phyloP scores from a whole-genome alignment of 768 basidiomycete species.

The Termitomyces sp. region DNA sequence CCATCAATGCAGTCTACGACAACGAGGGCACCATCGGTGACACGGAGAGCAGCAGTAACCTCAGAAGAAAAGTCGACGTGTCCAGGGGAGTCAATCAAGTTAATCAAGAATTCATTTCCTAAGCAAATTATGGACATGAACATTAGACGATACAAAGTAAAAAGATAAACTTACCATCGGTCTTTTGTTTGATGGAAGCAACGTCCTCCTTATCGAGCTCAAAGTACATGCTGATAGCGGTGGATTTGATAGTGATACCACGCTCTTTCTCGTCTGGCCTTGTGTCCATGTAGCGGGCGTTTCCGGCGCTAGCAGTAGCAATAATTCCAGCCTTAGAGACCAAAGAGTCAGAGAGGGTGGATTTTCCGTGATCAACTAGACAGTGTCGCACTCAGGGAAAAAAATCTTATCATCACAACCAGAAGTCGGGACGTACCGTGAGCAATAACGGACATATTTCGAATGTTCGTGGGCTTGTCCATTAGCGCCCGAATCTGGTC shows the following conservation, averaged over 20 bases:
- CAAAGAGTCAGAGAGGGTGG: slow-evolving; percentile 95
- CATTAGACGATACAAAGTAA: not conserved
- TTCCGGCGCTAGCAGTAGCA: slow-evolving; percentile 86
- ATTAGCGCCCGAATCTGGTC: slow-evolving; percentile 85
- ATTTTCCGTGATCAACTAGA: slow-evolving; percentile 98
- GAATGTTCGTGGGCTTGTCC: slow-evolving; percentile 86
- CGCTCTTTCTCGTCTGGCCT: slow-evolving; percentile 97
- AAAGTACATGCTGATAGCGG: slow-evolving; percentile 99
- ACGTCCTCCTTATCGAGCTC: slow-evolving; percentile 88
- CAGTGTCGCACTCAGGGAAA: not conserved
- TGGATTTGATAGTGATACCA: slow-evolving; percentile 99
- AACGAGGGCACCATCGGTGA: slow-evolving; percentile 98
- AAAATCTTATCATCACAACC: not conserved
- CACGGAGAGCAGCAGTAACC: slow-evolving; percentile 98
- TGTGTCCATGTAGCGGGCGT: slow-evolving; percentile 93
- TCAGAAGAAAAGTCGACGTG: slow-evolving; percentile 99
- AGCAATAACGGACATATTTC: slow-evolving; percentile 91
- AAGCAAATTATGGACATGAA: not conserved
- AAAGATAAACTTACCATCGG: slow-evolving; percentile 54
- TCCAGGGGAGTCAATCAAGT: slow-evolving; percentile 98
- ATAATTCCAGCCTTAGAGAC: slow-evolving; percentile 99
- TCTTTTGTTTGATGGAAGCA: slow-evolving; percentile 84
- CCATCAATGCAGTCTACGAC: slow-evolving; percentile 99
- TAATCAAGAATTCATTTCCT: slow-evolving; percentile 98
- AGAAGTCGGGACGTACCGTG: slow-evolving; percentile 50